A percentile compares a stretch with the other conserved stretches of the same genome.
Conservation (phyloP, 352 stramenopile genomes). For the Phytophthora fragariaefolia region DNA sequence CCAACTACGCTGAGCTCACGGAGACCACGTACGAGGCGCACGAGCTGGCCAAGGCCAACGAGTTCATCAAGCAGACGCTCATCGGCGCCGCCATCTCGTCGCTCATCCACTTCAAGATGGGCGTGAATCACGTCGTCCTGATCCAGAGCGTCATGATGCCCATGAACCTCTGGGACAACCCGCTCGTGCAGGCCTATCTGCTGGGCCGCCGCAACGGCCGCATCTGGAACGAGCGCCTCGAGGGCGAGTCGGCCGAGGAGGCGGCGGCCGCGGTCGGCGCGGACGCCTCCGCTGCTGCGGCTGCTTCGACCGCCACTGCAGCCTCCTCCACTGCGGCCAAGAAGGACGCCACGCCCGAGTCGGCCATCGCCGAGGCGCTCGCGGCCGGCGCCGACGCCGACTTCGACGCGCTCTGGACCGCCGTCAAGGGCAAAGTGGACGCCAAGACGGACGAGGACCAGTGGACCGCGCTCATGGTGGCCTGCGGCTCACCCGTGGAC, state of each 20-base stretch:
- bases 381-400: conserved; percentile 72
- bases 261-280: conserved; percentile 36
- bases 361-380: conserved; percentile 70
- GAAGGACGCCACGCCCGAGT: conserved; percentile 47
- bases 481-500: conserved; percentile 80
- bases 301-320: conserved; percentile 11
- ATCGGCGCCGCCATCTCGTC: conserved; percentile 80
- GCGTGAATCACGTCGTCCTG: conserved; percentile 88
- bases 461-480: conserved; percentile 87
- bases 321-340: conserved; percentile 15
- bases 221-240: conserved; percentile 83
- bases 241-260: conserved; percentile 75
- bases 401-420: conserved; percentile 71
- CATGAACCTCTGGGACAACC: conserved; percentile 86
- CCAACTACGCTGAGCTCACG: conserved; percentile 80
- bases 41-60: conserved; percentile 73
- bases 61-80: conserved; percentile 86
- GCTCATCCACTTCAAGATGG: conserved; percentile 87
- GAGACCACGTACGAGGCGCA: conserved; percentile 82
- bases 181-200: conserved; percentile 78
- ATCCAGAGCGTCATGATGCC: conserved; percentile 89
- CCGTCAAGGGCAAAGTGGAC: conserved; percentile 68
- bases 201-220: conserved; percentile 65
- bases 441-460: conserved; percentile 74
- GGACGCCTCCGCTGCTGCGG: background rate